Evolutionary conservation across 306 rosid species (phyloP).

Genomic region (apple (Malus domestica)): DNA sequence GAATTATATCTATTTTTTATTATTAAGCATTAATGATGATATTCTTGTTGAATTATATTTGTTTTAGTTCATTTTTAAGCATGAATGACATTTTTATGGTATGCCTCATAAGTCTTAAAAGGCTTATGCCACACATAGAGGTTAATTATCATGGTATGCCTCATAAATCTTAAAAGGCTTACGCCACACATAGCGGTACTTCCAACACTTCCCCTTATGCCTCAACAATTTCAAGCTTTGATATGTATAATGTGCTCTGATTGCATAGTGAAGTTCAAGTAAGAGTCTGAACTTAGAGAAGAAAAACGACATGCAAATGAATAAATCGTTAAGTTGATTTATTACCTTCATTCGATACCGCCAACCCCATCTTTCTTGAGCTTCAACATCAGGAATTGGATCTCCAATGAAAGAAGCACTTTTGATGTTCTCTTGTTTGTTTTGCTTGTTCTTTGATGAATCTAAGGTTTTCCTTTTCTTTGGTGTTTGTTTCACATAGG

Average conservation of each 20-base stretch:
- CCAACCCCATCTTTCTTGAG: constrained; percentile 87
- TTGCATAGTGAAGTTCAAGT: neutral
- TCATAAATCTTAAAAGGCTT: too few relatives aligned
- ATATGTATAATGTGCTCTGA: neutral
- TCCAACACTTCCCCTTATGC: too few relatives aligned
- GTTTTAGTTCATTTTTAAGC: too few relatives aligned
- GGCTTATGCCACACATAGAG: too few relatives aligned
- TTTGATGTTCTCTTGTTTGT: constrained; percentile 6
- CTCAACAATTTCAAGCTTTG: neutral
- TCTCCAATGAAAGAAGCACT: constrained; percentile 59
- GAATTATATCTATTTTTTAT: too few relatives aligned
- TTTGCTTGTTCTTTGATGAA: constrained; percentile 13
- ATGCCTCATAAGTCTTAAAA: too few relatives aligned
- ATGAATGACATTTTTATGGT: too few relatives aligned
- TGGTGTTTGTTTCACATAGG: constrained; percentile 28
- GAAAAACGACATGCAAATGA: neutral
- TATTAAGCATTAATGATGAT: too few relatives aligned
- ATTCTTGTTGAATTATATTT: too few relatives aligned
- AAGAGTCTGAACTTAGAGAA: neutral
- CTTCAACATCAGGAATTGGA: constrained; percentile 71
- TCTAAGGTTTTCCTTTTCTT: constrained; percentile 25
- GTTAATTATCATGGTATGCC: too few relatives aligned
- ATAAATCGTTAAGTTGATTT: constrained; percentile 6
- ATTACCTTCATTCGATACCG: constrained; percentile 83
- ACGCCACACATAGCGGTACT: too few relatives aligned